phyloP scores from a whole-genome alignment of 2,329 filamentous ascomycete genomes.

The Ophiosphaerella narmari region DNA sequence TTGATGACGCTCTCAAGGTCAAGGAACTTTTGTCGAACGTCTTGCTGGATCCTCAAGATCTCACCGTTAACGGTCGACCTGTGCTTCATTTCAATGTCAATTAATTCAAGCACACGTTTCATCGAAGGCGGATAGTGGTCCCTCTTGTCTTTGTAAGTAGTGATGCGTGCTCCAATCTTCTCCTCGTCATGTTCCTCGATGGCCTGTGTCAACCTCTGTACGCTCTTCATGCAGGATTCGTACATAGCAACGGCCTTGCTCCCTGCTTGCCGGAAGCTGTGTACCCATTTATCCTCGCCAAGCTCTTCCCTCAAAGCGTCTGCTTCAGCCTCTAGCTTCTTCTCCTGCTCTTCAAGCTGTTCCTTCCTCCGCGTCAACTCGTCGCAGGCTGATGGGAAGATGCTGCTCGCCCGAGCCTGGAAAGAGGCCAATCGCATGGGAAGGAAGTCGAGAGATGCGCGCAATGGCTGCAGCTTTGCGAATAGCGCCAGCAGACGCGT shows the following conservation, averaged over 20 bases:
- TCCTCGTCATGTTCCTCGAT: slow-evolving; percentile 76
- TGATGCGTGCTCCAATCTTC: slow-evolving; percentile 67
- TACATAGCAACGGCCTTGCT: slow-evolving; percentile 95
- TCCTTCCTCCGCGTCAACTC: slow-evolving; percentile 79
- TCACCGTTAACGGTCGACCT: slow-evolving; percentile 96
- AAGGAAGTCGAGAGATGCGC: slow-evolving; percentile 91
- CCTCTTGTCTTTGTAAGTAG: slow-evolving; percentile 94
- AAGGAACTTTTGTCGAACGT: slow-evolving; percentile 80
- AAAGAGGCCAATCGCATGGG: slow-evolving; percentile 94
- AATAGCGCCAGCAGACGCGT: slow-evolving; percentile 87
- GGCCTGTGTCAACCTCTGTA: slow-evolving; percentile 78
- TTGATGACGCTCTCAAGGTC: slow-evolving; percentile 75
- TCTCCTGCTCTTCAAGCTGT: slow-evolving; percentile 81
- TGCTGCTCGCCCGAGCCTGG: slow-evolving; percentile 72
- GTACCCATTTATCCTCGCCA: slow-evolving; percentile 93
- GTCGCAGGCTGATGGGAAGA: slow-evolving; percentile 89
- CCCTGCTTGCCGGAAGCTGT: slow-evolving; percentile 92
- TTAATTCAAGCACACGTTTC: slow-evolving; percentile 86
- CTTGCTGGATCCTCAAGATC: slow-evolving; percentile 81
- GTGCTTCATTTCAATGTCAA: slow-evolving; percentile 93
- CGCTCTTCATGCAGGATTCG: slow-evolving; percentile 88
- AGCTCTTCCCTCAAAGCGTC: slow-evolving; percentile 87
- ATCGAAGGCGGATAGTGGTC: slow-evolving; percentile 93
- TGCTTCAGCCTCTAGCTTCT: slow-evolving; percentile 85
- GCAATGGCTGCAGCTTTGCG: slow-evolving; percentile 90